These are phyloP conservation scores for Microcyclospora tardicrescens DNA, from an alignment of 2,329 filamentous ascomycete species.

Conservation along the genomic window DNA sequence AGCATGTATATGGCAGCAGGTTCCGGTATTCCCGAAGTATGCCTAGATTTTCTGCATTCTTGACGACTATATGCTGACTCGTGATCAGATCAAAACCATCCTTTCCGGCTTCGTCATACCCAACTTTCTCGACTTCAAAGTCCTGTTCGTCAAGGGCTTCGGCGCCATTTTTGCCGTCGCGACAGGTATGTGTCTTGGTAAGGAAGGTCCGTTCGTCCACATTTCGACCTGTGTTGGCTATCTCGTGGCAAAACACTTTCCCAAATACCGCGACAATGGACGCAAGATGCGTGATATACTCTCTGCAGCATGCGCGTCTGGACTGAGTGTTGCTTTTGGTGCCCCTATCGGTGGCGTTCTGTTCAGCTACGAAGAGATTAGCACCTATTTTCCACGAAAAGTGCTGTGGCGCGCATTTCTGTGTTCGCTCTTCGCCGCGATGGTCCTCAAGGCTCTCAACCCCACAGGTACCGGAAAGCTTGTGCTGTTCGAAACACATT, in stretches of 20 bases:
- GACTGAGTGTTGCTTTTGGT: constrained; percentile 48
- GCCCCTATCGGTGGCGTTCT: constrained; percentile 50
- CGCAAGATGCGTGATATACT: constrained; percentile 47
- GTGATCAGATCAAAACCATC: constrained; percentile 45
- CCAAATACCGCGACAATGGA: constrained; percentile 45
- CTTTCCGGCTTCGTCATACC: constrained; percentile 49
- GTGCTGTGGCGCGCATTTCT: constrained; percentile 48
- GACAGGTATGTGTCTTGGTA: constrained; percentile 48
- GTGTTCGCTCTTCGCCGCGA: constrained; percentile 43
- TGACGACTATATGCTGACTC: too few species aligned
- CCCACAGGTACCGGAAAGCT: constrained; percentile 48
- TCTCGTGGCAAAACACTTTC: constrained; percentile 38
- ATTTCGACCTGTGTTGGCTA: constrained; percentile 47
- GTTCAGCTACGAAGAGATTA: constrained; percentile 49
- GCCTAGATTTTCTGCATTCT: too few species aligned
- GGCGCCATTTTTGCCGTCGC: constrained; percentile 46
- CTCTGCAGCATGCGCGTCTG: constrained; percentile 44
- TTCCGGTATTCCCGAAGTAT: constrained; percentile 39
- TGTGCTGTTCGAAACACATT: constrained; percentile 48
- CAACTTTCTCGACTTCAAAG: constrained; percentile 42
- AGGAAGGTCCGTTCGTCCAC: constrained; percentile 51
- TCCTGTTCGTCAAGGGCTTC: constrained; percentile 44
- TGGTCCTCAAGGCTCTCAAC: constrained; percentile 45
- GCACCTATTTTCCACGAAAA: constrained; percentile 46
- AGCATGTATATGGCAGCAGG: constrained; percentile 47